Base-by-base conservation (phyloP, 371 early-diverging fungal species). In the Catenaria anguillulae region DNA sequence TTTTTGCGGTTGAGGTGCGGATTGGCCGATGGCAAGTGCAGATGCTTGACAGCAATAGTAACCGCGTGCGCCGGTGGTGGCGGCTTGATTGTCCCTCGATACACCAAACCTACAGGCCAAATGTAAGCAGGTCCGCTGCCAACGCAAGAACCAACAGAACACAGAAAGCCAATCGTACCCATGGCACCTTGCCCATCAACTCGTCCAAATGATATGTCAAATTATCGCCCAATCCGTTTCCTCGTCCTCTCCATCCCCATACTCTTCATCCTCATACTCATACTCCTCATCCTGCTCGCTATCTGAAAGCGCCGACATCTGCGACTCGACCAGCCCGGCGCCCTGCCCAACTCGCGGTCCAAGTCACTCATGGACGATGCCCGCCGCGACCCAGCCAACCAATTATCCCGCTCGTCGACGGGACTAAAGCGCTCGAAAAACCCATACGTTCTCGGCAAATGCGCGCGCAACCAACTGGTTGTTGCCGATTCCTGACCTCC, bases 21-120 rank as follows among this genome's bases (percentile, higher is more conserved):
- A 31, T 50, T 50, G 52, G 52, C 19, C 52, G 52, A 50, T 15
- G 52, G 52, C 52, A 50, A 8, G 52, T 50, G 52, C 29, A 50
- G 15, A 31, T 50, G 52, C 29, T 50, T 50, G 29, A 29, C 19
- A 13, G 52, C 52, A 10, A 50, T 23, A 1, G 10, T 2, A 26
- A 50, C 31, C 29, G 52, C 29, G 0, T 8, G 15, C 31, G 19
- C 1, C 15, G 52, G 52, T 17, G 26, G 15, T 13, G 26, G 29
- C 26, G 31, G 52, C 21, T 12, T 29, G 29, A 50, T 10, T 13
- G 52, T 29, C 31, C 21, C 52, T 13, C 26, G 52, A 31, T 50
- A 50, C 21, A 50, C 52, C 29, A 50, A 31, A 1, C 52, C n/a
- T n/a, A n/a, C n/a, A n/a, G n/a, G n/a, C n/a, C n/a, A n/a, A n/a